Evolutionary conservation across 2,329 filamentous ascomycete species (phyloP), one percentile per base, ranked within the genome.

Genomic region (Colletotrichum destructivum): DNA sequence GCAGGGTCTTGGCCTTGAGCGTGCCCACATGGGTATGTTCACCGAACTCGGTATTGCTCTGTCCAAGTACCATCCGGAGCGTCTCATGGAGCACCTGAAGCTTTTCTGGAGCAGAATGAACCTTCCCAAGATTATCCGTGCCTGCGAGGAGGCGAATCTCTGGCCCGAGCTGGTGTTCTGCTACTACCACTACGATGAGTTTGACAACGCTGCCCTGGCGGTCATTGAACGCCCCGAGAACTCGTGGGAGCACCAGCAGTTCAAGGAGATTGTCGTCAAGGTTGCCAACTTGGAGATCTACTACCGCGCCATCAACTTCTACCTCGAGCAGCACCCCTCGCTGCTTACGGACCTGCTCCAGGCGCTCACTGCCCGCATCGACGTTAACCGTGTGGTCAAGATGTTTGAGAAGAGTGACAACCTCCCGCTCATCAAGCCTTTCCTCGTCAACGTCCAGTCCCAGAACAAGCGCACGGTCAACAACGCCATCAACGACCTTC

Each of bases 371-470:
- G 84, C 95, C 57, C 93, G 96, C 72, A 96, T 99, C 75, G 96
- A 99, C 76, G 96, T 98, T 79, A 98, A 98, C 87, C 94, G 97
- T 73, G 96, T 99, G n/a, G 96, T 99, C 73, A 94, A 95, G 82
- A 97, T 99, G 90, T 99, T 99, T 85, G 92, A 98, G 86, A 97
- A 97, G 86, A 98, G 95, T 8, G 96, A 99, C 84, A 98, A 98
- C 83, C 92, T 98, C 76, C 96, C 97, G 66, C 87, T 99, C 66
- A 98, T 99, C 88, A 99, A 99, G 88, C 96, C 96, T 3, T 99
- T 99, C 93, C 86, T 99, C 77, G 90, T 99, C 71, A 98, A 95
- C 77, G 97, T 99, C 35, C 96, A 99, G 84, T 84, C 90, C 16
- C 96, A 99, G 84, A 99, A 99, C 88, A 99, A 99, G 91, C 94